These are phyloP conservation scores for Alternaria atra DNA, from an alignment of 2,329 filamentous ascomycete species.

Conservation along the genomic window DNA sequence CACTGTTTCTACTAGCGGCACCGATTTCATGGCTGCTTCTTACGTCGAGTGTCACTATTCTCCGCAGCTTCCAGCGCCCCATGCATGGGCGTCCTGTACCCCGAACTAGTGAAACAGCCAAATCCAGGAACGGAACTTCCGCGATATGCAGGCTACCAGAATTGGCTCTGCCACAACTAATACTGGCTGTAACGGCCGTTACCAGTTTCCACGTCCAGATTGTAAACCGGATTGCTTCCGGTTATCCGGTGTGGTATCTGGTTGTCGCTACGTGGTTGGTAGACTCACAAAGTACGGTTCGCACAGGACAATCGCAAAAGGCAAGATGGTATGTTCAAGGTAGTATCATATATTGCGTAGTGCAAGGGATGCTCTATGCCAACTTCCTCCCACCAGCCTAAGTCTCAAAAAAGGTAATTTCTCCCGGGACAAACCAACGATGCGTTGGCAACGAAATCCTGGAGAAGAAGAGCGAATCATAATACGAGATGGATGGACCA, in stretches of 20 bases:
- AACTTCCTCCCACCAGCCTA: slow-evolving; percentile 91
- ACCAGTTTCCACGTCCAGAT: slow-evolving; percentile 94
- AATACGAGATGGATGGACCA: neutral
- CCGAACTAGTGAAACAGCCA: slow-evolving; percentile 19
- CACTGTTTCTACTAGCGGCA: slow-evolving; percentile 83
- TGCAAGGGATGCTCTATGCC: slow-evolving; percentile 86
- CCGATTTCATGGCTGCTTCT: slow-evolving; percentile 78
- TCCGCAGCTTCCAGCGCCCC: slow-evolving; percentile 55
- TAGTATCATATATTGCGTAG: slow-evolving; percentile 81
- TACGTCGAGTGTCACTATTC: slow-evolving; percentile 59
- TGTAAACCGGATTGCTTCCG: slow-evolving; percentile 86
- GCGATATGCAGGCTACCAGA: slow-evolving; percentile 33
- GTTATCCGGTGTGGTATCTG: slow-evolving; percentile 89
- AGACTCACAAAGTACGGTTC: neutral
- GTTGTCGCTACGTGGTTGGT: slow-evolving; percentile 66
- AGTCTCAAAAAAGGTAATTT: slow-evolving; percentile 7
- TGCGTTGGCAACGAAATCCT: neutral
- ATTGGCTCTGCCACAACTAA: slow-evolving; percentile 75
- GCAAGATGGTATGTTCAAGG: slow-evolving; percentile 45
- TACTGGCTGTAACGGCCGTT: slow-evolving; percentile 75
- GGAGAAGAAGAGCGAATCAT: neutral
- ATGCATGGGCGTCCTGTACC: slow-evolving; percentile 27
- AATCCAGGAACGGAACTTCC: slow-evolving; percentile 13
- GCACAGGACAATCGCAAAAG: neutral
- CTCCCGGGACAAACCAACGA: neutral